phyloP scores from a whole-genome alignment of 2,329 filamentous ascomycete genomes.

The Colletotrichum cuscutae region DNA sequence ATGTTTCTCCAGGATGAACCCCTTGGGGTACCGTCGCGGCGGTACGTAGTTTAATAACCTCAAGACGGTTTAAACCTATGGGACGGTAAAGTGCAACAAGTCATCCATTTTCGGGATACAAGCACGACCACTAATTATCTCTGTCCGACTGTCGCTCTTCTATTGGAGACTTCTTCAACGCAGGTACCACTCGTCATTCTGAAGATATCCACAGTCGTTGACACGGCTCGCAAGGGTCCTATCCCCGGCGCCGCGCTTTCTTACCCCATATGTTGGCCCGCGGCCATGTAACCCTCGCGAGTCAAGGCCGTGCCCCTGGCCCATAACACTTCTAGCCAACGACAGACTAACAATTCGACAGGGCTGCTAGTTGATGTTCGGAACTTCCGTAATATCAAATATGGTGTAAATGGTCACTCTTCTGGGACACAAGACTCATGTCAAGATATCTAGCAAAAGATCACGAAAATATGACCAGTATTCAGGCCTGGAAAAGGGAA shows the following conservation, averaged over 20 bases:
- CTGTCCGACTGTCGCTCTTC: background rate
- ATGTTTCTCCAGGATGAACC: background rate
- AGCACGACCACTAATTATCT: background rate
- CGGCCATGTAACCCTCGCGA: background rate
- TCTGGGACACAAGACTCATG: background rate
- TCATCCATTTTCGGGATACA: background rate
- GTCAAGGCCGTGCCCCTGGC: background rate
- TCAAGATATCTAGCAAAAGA: background rate
- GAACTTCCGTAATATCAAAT: background rate
- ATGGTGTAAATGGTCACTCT: background rate
- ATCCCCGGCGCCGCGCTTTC: background rate
- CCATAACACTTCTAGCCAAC: background rate
- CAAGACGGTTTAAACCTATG: background rate
- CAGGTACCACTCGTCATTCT: background rate
- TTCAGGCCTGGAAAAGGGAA: background rate
- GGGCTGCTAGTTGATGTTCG: background rate
- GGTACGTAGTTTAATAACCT: background rate
- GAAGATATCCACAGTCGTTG: background rate
- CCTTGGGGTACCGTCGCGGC: background rate
- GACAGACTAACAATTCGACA: background rate
- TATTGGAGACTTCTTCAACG: background rate
- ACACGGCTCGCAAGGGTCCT: background rate
- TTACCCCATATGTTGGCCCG: background rate
- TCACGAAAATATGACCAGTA: background rate
- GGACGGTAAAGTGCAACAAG: background rate